Base-by-base conservation (phyloP, 2,329 filamentous ascomycete genomes). In the Triangularia setosa region DNA sequence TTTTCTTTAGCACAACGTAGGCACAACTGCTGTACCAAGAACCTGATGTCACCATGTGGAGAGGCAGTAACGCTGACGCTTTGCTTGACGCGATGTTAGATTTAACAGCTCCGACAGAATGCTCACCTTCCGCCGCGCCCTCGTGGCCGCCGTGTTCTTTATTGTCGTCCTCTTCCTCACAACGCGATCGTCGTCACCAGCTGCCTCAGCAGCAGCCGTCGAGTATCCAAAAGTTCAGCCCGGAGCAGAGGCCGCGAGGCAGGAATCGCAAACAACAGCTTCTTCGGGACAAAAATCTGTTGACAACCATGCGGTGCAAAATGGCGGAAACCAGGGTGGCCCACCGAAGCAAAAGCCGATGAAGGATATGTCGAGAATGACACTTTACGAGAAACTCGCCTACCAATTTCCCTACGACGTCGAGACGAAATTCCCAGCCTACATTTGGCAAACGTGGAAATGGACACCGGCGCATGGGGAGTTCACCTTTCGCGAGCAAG, bases 391-490 rank as follows among this genome's bases (percentile, higher is more conserved):
- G 80, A 97, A 95, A 79, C 86, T 99, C 64, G 89, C 89, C 60
- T 97, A 96, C 80, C 91, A 96, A 71, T 98, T 95, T 77, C 92
- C 93, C 21, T 99, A 98, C 82, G 91, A 97, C 73, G 83, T 94
- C 67, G 87, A 93, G 73, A 78, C 83, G 71, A 96, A 94, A 76
- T 98, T 98, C 76, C 95, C 95, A 2, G 93, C 93, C 63, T 98
- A 97, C 81, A 96, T 99, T 74, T 99, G 95, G 95, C 95, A 99
- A 82, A 99, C 95, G 14, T 99, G 95, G 95, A 97, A 96, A 77
- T 89, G 87, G 73, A 91, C 87, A 0, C 93, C 94, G 0, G 85
- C 88, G 1, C 90, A 92, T 23, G 83, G 86, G 59, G 83, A 91
- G 67, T 99, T 99, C 74, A 79, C 82, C 21, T 93, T 97, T 74